Percentiles rank a stretch among this genome's conserved stretches.
These are phyloP conservation scores for Brassica napus DNA, from an alignment of 345 rosid genomes.

Conservation along the genomic window DNA sequence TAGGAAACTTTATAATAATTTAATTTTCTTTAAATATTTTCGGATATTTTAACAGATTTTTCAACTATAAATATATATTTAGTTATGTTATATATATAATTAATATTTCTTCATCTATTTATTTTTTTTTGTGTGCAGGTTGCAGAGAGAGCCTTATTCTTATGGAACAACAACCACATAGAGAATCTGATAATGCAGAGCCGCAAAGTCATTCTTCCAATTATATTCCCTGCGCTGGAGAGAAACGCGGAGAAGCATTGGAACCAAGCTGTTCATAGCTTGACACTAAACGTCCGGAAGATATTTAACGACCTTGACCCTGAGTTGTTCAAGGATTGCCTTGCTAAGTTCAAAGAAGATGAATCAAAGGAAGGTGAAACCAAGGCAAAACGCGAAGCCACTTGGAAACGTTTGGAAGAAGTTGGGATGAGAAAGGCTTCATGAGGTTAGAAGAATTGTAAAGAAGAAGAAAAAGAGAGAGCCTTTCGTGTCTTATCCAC, in stretches of 20 bases:
- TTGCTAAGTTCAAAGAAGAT: slow-evolving; percentile 56
- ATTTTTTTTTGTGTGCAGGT: slow-evolving; percentile 44
- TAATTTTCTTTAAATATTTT: too few relatives aligned
- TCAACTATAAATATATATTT: too few relatives aligned
- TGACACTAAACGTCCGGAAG: slow-evolving; percentile 67
- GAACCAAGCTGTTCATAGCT: slow-evolving; percentile 73
- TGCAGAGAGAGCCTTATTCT: slow-evolving; percentile 72
- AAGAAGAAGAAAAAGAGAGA: slow-evolving; percentile 10
- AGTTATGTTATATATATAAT: too few relatives aligned
- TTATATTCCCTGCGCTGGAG: slow-evolving; percentile 67
- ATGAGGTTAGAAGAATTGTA: slow-evolving; percentile 24
- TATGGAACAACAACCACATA: slow-evolving; percentile 77
- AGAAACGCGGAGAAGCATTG: slow-evolving; percentile 64
- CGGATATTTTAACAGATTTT: too few relatives aligned
- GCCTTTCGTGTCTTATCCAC: slow-evolving; percentile 16
- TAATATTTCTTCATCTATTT: background rate
- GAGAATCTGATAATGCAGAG: slow-evolving; percentile 66
- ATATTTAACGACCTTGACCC: slow-evolving; percentile 67
- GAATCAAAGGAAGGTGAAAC: slow-evolving; percentile 51
- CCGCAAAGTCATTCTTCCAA: slow-evolving; percentile 59
- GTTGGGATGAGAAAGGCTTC: slow-evolving; percentile 40
- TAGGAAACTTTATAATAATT: too few relatives aligned
- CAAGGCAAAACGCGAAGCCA: slow-evolving; percentile 53
- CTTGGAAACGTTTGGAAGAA: slow-evolving; percentile 74
- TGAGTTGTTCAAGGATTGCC: slow-evolving; percentile 61